Conservation (phyloP, 2,329 filamentous ascomycete genomes). For the Ophiostoma quercus region DNA sequence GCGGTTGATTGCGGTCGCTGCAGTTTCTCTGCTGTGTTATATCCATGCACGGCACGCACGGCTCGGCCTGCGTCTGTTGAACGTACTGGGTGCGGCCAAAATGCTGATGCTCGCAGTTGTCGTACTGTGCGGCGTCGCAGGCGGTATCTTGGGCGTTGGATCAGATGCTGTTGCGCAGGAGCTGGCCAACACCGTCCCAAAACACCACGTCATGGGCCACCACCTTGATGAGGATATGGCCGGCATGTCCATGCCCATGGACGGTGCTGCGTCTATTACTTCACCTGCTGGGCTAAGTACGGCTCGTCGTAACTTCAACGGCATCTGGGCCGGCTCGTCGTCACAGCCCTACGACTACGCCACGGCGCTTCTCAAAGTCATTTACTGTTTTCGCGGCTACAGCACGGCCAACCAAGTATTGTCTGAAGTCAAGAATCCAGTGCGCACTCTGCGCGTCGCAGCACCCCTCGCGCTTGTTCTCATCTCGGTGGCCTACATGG, state of each 20-base stretch:
- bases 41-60: conserved; percentile 2
- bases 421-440: conserved; percentile 52
- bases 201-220: conserved; percentile 5
- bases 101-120: neutral
- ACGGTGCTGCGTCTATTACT: neutral
- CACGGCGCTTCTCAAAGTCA: conserved; percentile 51
- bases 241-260: neutral
- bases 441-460: conserved; percentile 51
- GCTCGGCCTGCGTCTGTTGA: neutral
- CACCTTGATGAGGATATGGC: neutral
- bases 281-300: neutral
- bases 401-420: conserved; percentile 53
- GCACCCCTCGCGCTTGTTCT: neutral
- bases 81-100: neutral
- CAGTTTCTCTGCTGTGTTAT: neutral
- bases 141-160: neutral
- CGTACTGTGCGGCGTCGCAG: neutral
- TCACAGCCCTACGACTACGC: conserved; percentile 41
- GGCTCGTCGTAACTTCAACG: conserved; percentile 18
- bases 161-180: neutral
- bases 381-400: conserved; percentile 53
- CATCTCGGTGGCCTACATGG: neutral
- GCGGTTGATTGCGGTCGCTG: neutral
- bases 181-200: neutral
- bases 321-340: conserved; percentile 38